These are phyloP conservation scores for Sarocladium brachiariae DNA, from an alignment of 2,329 filamentous ascomycete genomes.

Conservation along the genomic window DNA sequence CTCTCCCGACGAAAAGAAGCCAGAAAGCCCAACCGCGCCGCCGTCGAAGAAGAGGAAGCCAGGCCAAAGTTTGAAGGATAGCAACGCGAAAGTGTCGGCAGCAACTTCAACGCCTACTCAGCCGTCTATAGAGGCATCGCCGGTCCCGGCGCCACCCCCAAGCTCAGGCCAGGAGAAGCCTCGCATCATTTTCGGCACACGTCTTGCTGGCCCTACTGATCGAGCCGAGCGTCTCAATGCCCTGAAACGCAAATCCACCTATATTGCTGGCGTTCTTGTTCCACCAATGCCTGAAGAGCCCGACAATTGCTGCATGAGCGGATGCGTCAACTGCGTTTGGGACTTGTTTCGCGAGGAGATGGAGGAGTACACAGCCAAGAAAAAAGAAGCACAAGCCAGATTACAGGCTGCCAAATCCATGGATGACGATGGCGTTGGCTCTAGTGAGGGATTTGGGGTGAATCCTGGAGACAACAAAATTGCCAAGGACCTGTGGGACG, in stretches of 20 bases:
- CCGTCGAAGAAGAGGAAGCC: conserved; percentile 22
- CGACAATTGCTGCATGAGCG: conserved; percentile 99
- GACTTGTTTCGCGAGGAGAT: conserved; percentile 85
- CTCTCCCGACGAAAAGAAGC: conserved; percentile 16
- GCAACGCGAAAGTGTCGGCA: not conserved
- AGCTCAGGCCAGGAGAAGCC: conserved; percentile 38
- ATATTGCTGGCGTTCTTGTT: conserved; percentile 72
- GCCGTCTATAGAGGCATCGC: not conserved
- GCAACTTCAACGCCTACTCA: conserved; percentile 10
- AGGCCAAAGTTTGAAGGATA: conserved; percentile 18
- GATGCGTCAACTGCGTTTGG: conserved; percentile 97
- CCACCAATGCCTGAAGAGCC: conserved; percentile 83
- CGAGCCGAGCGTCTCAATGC: conserved; percentile 53
- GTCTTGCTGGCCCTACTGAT: conserved; percentile 66
- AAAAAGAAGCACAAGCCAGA: conserved; percentile 53
- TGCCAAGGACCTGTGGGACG: conserved; percentile 49
- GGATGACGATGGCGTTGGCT: conserved; percentile 33
- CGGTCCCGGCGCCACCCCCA: conserved; percentile 13
- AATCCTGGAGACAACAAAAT: conserved; percentile 32
- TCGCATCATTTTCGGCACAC: conserved; percentile 74
- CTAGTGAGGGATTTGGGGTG: conserved; percentile 35
- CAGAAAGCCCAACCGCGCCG: not conserved
- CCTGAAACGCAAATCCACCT: conserved; percentile 50
- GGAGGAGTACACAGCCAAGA: conserved; percentile 73
- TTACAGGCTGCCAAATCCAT: conserved; percentile 46